Percentiles rank a stretch among this genome's conserved stretches.
Evolutionary conservation across 2,329 filamentous ascomycete species (phyloP).

Genomic region (Purpureocillium lavendulum): DNA sequence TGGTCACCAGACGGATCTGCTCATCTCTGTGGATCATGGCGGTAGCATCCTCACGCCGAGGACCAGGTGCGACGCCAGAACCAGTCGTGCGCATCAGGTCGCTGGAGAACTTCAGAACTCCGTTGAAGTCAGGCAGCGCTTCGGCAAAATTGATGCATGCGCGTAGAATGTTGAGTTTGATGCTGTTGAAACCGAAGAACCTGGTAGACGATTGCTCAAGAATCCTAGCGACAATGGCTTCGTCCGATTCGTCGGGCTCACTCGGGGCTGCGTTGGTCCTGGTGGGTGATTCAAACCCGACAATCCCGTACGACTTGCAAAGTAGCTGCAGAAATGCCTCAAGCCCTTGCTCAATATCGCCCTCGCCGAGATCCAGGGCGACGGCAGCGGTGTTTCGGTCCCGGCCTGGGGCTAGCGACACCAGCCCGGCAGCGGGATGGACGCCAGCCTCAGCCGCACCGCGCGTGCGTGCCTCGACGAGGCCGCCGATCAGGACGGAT

Average conservation of each 20-base stretch:
- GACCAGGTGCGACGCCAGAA: conserved; percentile 66
- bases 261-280: conserved; percentile 9
- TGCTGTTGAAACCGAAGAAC: conserved; percentile 66
- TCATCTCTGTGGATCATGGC: conserved; percentile 72
- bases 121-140: conserved; percentile 82
- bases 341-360: conserved; percentile 58
- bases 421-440: conserved; percentile 82
- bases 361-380: conserved; percentile 53
- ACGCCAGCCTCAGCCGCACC: conserved; percentile 95
- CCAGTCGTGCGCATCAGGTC: conserved; percentile 77
- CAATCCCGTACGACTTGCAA: conserved; percentile 56
- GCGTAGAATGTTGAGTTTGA: conserved; percentile 81
- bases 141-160: conserved; percentile 93
- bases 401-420: conserved; percentile 54
- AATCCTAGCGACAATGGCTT: conserved; percentile 47
- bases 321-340: conserved; percentile 53
- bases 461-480: conserved; percentile 84
- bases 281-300: conserved; percentile 34
- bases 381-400: conserved; percentile 41
- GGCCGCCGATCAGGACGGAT: conserved; percentile 69
- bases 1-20: conserved; percentile 74
- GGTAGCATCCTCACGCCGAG: conserved; percentile 59
- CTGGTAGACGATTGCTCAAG: conserved; percentile 47
- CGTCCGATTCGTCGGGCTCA: conserved; percentile 36
- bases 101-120: conserved; percentile 81